Evolutionary conservation across 257 asterid genomes (phyloP), one percentile per base, ranked within the genome.

Genomic region (Fraxinus cuspidata): DNA sequence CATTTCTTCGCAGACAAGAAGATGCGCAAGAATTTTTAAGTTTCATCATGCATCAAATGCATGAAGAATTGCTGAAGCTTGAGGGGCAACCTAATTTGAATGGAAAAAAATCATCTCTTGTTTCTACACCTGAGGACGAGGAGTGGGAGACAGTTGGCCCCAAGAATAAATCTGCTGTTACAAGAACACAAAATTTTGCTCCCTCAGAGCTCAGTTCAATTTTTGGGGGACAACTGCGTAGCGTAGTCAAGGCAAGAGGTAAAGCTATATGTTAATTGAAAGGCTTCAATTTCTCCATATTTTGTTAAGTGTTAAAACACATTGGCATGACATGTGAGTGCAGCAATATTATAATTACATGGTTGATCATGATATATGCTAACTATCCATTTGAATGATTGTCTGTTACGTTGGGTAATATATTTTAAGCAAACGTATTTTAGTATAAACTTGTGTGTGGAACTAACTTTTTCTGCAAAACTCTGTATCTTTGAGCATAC

Each of bases 91-190:
- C 94, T 70, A 75, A 71, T 79, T 74, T 78, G 83, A 86, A 79
- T 66, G 98, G 93, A 44, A 84, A 79, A 72, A 94, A 85, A 53
- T 84, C 87, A 32, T 83, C 90, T 77, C 60, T 95, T 83, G 89
- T 89, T 72, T 91, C 97, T 64, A 83, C 88, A 37, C 84, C 90
- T 70, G 99, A 92, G 80, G 99, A 90, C 74, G 99, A 95, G 23
- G 99, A 83, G 82, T 95, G 99, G 99, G 99, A 91, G 84, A 95
- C 97, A 75, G 97, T 95, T 74, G 99, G 98, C 73, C 99, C 91
- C 37, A 95, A 91, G 88, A 95, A 95, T 90, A 95, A 90, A 81
- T 95, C 99, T 81, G 95, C 98, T 28, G 94, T 95, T 80, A 95
- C 97, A 32, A 90, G 98, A 82, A 91, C 93, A 42, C 99, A 92